These are phyloP conservation scores for Saposhnikovia divaricata DNA, from an alignment of 129 eudicot species.

Conservation along the genomic window DNA sequence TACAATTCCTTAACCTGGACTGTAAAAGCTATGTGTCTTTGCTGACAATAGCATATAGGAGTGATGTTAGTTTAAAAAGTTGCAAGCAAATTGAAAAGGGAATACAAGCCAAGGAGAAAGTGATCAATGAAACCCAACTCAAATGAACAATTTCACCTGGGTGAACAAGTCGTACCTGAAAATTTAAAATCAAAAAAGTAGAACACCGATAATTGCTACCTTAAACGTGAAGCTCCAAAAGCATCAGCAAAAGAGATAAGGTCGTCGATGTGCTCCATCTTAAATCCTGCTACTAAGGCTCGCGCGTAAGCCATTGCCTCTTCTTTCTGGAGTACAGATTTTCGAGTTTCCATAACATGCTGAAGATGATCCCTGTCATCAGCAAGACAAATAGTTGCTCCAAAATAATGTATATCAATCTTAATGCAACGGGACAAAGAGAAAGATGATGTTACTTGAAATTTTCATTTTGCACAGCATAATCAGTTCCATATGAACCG, in stretches of 20 bases:
- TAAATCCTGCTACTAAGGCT: constrained; percentile 73
- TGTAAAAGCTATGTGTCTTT: not conserved
- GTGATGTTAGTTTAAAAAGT: not conserved
- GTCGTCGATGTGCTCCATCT: constrained; percentile 52
- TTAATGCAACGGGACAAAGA: constrained; percentile 7
- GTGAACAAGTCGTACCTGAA: not conserved
- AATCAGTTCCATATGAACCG: constrained; percentile 25
- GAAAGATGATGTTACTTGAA: constrained; percentile 44
- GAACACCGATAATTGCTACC: constrained; percentile 25
- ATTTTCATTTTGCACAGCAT: constrained; percentile 47
- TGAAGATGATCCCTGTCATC: constrained; percentile 61
- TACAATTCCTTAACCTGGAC: not conserved
- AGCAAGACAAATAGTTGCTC: not conserved
- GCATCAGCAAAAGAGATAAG: constrained; percentile 69
- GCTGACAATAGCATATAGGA: not conserved
- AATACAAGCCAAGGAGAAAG: not conserved
- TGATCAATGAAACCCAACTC: not conserved
- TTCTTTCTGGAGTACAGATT: constrained; percentile 66
- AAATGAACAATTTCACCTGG: not conserved
- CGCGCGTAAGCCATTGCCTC: constrained; percentile 97
- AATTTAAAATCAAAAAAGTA: not conserved
- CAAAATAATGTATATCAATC: not conserved
- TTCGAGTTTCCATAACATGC: constrained; percentile 71
- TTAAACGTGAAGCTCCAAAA: constrained; percentile 81
- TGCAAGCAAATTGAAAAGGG: not conserved